A percentile compares a stretch with the other conserved stretches of the same genome.
Evolutionary conservation across 495 filamentous ascomycete genomes (phyloP).

Genomic region (Lichenothelia convexa): DNA sequence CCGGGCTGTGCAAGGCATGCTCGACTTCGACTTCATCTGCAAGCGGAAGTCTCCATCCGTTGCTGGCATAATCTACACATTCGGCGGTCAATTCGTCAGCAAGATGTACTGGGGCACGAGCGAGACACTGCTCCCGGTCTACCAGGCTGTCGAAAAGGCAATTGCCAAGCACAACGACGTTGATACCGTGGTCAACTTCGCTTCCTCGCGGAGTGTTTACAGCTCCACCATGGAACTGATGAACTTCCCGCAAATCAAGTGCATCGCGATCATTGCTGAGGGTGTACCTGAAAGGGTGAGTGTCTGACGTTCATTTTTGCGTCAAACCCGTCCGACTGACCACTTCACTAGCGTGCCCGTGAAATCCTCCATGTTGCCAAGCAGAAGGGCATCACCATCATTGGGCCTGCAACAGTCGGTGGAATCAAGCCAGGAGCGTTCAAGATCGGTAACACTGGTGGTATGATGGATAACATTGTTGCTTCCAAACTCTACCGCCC

Average conservation of each 20-base stretch:
- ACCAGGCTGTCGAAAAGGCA: conserved; percentile 86
- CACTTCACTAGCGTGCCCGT: conserved; percentile 62
- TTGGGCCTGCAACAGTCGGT: conserved; percentile 94
- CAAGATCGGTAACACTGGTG: conserved; percentile 99
- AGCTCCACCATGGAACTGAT: conserved; percentile 95
- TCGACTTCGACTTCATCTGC: conserved; percentile 99
- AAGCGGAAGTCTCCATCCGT: conserved; percentile 92
- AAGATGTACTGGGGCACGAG: conserved; percentile 99
- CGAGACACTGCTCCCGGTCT: conserved; percentile 95
- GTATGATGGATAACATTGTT: conserved; percentile 99
- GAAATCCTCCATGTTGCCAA: conserved; percentile 88
- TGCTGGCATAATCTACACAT: conserved; percentile 98
- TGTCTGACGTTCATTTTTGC: conserved; percentile 6
- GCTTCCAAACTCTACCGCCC: conserved; percentile 99
- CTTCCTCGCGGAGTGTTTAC: conserved; percentile 95
- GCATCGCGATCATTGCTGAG: conserved; percentile 97
- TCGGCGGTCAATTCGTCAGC: conserved; percentile 98
- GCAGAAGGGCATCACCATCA: conserved; percentile 98
- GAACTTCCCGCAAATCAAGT: conserved; percentile 91
- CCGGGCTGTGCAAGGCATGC: conserved; percentile 96
- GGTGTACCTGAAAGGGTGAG: conserved; percentile 94
- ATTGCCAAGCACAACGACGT: conserved; percentile 95
- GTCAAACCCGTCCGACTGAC: conserved; percentile 1
- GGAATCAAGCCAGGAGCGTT: conserved; percentile 98
- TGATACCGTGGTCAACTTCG: conserved; percentile 97